Evolutionary conservation across 306 rosid species (phyloP).

Genomic region (Medicago arabica): DNA sequence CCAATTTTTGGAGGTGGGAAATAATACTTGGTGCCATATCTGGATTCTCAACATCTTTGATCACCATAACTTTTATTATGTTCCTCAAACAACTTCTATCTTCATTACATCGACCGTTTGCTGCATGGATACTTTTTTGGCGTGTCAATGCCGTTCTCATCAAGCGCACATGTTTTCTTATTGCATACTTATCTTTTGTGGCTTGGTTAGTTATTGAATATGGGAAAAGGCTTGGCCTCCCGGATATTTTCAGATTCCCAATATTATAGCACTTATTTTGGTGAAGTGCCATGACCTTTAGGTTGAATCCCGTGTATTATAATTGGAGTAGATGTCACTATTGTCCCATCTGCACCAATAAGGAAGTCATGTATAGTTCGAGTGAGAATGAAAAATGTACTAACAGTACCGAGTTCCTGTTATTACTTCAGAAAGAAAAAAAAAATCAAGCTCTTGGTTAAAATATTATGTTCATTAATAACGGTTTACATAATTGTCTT

Average conservation of each 20-base stretch:
- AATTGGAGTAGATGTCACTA: conserved; percentile 34
- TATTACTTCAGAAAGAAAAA: conserved; percentile 22
- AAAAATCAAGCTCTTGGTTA: not conserved
- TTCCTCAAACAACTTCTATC: conserved; percentile 55
- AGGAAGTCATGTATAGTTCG: conserved; percentile 47
- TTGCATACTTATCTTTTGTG: conserved; percentile 65
- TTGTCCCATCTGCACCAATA: conserved; percentile 23
- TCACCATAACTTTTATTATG: conserved; percentile 60
- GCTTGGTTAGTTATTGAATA: conserved; percentile 72
- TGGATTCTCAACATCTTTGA: conserved; percentile 76
- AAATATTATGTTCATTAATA: not conserved
- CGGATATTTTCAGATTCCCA: conserved; percentile 54
- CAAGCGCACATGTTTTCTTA: conserved; percentile 60
- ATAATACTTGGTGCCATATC: conserved; percentile 60
- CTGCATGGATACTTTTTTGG: conserved; percentile 39
- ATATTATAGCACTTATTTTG: conserved; percentile 46
- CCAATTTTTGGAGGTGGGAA: conserved; percentile 74
- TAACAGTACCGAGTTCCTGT: conserved; percentile 16
- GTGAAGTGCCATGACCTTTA: conserved; percentile 33
- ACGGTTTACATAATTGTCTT: conserved; percentile 24
- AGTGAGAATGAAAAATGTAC: conserved; percentile 6
- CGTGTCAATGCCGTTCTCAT: conserved; percentile 42
- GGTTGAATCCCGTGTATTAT: conserved; percentile 20
- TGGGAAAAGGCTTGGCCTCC: conserved; percentile 68
- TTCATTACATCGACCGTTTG: conserved; percentile 45